A percentile compares a stretch with the other conserved stretches of the same genome.
These are phyloP conservation scores for Kentomonas sorsogonicus DNA, from an alignment of 208 protist species.

Conservation along the genomic window DNA sequence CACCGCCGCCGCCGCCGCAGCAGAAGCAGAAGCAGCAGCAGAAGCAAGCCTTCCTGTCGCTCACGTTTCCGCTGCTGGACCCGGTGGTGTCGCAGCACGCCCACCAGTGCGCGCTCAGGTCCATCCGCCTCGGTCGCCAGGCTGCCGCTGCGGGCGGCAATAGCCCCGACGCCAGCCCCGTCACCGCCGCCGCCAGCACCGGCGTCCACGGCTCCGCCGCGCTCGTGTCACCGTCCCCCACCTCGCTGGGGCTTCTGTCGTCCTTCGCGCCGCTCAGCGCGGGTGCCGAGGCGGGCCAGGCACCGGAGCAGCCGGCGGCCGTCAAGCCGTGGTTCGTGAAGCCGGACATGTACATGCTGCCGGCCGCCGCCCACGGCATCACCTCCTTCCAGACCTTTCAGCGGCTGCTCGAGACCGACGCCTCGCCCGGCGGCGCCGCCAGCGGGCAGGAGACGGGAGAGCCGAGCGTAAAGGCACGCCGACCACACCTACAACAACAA, in stretches of 20 bases:
- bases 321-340: conserved; percentile 73
- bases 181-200: not conserved
- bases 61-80: conserved; percentile 59
- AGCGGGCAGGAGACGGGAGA: too few relatives aligned
- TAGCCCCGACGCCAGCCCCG: conserved; percentile 10
- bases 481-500: not conserved
- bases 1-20: too few relatives aligned
- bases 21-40: not conserved
- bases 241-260: conserved; percentile 14
- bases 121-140: too few relatives aligned
- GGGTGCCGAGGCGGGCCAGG: too few relatives aligned
- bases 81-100: conserved; percentile 22
- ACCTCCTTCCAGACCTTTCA: conserved; percentile 48
- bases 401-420: not conserved
- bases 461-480: not conserved
- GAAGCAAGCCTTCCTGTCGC: conserved; percentile 17
- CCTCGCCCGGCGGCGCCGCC: too few relatives aligned
- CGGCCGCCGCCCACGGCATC: conserved; percentile 19
- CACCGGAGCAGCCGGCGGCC: too few relatives aligned
- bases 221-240: too few relatives aligned
- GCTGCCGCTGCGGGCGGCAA: too few relatives aligned
- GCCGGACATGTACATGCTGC: conserved; percentile 48
- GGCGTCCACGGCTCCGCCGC: conserved; percentile 1
- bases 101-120: too few relatives aligned
- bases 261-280: too few relatives aligned